phyloP scores from a whole-genome alignment of 192 early-diverging fungal genomes.

The Linnemannia exigua region DNA sequence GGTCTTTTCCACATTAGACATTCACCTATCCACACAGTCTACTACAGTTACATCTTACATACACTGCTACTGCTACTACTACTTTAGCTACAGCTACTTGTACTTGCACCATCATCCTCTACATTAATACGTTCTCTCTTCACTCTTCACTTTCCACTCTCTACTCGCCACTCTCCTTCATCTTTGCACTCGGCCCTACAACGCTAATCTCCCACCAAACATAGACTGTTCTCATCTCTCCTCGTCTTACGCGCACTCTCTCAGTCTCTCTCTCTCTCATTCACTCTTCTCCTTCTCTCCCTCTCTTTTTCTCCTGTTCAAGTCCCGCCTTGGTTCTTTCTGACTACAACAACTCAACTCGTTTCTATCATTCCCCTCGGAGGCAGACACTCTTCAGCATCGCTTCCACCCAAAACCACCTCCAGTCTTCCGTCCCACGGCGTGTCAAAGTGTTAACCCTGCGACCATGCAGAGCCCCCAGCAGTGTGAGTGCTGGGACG shows the following conservation, averaged over 20 bases:
- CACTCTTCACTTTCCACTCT: background rate
- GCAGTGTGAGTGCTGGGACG: background rate
- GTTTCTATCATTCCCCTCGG: too few species aligned
- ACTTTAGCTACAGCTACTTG: too few species aligned
- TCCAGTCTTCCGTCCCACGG: background rate
- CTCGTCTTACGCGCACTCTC: background rate
- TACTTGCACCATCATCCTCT: too few species aligned
- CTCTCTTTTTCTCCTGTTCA: background rate
- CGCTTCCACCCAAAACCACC: too few species aligned
- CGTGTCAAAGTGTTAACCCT: background rate
- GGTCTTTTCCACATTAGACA: too few species aligned
- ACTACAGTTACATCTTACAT: too few species aligned
- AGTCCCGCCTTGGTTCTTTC: too few species aligned
- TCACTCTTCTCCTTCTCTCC: background rate
- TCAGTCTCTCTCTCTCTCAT: background rate
- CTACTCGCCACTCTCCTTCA: background rate
- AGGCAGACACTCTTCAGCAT: too few species aligned
- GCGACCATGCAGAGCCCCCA: slow-evolving; percentile 3
- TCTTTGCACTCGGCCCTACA: background rate
- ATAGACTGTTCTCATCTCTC: background rate
- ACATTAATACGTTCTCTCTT: background rate
- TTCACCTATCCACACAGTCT: too few species aligned
- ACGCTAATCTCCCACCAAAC: background rate
- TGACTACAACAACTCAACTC: too few species aligned
- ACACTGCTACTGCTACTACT: too few species aligned